Conservation (phyloP, 108 stramenopile species). For the Hondaea fermentalgiana region DNA sequence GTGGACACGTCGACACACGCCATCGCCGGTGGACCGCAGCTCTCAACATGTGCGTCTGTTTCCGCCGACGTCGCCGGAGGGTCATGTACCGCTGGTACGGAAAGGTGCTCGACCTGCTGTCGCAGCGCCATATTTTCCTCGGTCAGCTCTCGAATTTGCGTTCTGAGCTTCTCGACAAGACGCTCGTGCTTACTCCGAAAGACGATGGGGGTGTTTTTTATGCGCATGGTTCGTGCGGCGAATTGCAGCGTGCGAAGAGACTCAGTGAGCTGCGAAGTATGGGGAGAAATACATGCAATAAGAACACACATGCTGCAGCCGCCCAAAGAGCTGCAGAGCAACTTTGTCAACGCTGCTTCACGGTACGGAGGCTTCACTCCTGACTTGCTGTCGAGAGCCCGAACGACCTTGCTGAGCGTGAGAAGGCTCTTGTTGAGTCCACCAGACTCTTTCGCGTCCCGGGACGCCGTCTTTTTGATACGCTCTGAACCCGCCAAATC, state of each 20-base stretch:
- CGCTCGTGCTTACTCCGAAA: conserved; percentile 9
- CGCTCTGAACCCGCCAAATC: not conserved
- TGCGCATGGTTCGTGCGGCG: conserved; percentile 2
- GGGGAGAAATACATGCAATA: not conserved
- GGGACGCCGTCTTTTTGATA: not conserved
- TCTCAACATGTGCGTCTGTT: no score
- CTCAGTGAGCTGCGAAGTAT: not conserved
- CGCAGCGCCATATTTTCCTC: not conserved
- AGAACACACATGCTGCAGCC: not conserved
- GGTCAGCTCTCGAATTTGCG: not conserved
- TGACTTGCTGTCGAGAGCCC: not conserved
- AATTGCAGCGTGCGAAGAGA: not conserved
- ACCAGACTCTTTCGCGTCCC: not conserved
- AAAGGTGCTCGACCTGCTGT: not conserved
- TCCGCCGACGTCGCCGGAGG: not conserved
- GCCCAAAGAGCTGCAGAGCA: not conserved
- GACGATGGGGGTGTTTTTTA: not conserved
- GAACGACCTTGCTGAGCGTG: not conserved
- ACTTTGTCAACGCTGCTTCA: not conserved
- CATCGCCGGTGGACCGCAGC: no score
- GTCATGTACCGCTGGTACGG: not conserved
- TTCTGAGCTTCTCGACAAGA: not conserved
- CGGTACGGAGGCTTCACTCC: not conserved
- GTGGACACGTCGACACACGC: no score
- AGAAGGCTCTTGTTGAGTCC: not conserved